Base-by-base conservation (phyloP, 2,329 filamentous ascomycete species). In the Hypoxylon sp. region DNA sequence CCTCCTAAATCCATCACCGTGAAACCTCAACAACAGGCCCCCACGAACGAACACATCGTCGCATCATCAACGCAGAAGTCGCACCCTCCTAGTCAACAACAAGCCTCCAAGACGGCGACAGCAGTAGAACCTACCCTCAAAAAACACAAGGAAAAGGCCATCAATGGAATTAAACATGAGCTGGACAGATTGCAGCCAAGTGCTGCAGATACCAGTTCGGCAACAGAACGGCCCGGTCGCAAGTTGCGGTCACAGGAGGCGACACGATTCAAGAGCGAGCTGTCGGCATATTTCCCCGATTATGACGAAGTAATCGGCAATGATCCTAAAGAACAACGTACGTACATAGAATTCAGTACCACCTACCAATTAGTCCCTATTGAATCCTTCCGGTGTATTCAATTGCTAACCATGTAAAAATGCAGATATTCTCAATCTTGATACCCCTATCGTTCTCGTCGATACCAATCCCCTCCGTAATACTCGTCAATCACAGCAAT, bases 271-370 rank as follows among this genome's bases (percentile, higher is more conserved):
- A 97, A 97, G 85, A 98, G 94, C 81, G 94, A 98, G 77, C 86
- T 98, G 68, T 91, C 94, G 39, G 88, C 90, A 52, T 98, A 97
- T 81, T 98, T 98, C 77, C 90, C 92, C 57, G 94, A 97, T 76
- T 98, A 97, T 80, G 94, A 98, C 80, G 93, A 97, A 78, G 88
- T 98, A 72, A 94, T 98, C 81, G 94, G 93, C 69, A 93, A 97
- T 77, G 91, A 93, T 70, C 88, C 90, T 42, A 91, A 91, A 74
- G 91, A 94, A 80, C 85, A 91, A 74, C 91, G 94, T 94, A 86
- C 79, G 88, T 84, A 22, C 57, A n/a, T 22, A 17, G 17, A 31
- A 37, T 60, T 50, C 37, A 51, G 52, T 52, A 37, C 42, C 22
- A 48, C 37, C 44, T 19, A 39, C 44, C 33, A 37, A 39, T 31